Conservation (phyloP, 371 early-diverging fungal genomes). For the Lichtheimia ramosa region DNA sequence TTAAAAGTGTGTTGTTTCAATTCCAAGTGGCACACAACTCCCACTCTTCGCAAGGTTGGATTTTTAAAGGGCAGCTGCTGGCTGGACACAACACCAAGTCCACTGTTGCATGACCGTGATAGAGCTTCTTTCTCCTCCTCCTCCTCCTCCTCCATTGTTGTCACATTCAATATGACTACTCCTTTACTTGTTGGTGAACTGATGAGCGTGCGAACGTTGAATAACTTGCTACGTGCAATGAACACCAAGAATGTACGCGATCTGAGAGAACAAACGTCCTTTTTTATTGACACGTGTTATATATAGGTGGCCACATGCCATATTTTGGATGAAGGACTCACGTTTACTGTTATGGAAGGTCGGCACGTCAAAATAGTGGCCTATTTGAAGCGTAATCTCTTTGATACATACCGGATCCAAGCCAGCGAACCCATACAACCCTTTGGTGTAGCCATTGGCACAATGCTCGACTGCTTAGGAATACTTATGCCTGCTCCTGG, state of each 20-base stretch:
- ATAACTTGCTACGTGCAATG: not conserved
- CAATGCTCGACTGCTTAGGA: conserved; percentile 30
- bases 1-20: no score
- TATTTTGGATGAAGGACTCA: conserved; percentile 39
- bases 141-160: not conserved
- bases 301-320: conserved; percentile 25
- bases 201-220: not conserved
- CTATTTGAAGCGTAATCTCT: conserved; percentile 32
- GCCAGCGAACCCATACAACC: conserved; percentile 11
- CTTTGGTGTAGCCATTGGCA: conserved; percentile 29
- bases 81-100: no score
- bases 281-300: no score
- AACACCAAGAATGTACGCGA: conserved; percentile 2
- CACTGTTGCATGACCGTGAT: no score
- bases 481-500: conserved; percentile 13
- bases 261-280: no score
- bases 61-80: no score
- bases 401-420: conserved; percentile 21
- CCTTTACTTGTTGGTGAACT: not conserved
- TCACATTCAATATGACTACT: not conserved
- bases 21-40: no score
- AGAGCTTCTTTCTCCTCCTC: no score
- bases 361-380: conserved; percentile 33
- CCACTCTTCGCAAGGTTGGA: no score
- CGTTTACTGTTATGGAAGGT: conserved; percentile 29